Conservation (phyloP, 1,284 basidiomycete genomes). For the Phellopilus nigrolimitatus region DNA sequence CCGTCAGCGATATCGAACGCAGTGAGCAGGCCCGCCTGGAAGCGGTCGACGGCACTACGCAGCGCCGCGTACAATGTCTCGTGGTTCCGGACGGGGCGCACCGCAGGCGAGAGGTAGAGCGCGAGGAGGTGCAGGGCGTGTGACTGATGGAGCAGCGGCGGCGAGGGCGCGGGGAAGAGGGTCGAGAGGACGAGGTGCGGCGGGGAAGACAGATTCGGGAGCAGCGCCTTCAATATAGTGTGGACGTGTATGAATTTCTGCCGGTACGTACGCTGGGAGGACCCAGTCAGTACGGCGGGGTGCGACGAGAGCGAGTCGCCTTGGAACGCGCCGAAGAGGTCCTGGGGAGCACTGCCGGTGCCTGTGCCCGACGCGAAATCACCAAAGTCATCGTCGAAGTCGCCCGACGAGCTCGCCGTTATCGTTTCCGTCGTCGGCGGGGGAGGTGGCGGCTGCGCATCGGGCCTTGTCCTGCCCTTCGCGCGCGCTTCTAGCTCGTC, state of each 20-base stretch:
- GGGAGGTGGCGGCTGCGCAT: slow-evolving; percentile 2
- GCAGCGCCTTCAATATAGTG: slow-evolving; percentile 53
- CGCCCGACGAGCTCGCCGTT: slow-evolving; percentile 33
- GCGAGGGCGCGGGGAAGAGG: slow-evolving; percentile 42
- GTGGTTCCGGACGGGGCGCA: slow-evolving; percentile 25
- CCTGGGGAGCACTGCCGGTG: slow-evolving; percentile 30
- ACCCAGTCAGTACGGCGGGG: slow-evolving; percentile 10
- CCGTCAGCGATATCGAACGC: slow-evolving; percentile 72
- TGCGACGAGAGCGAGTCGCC: slow-evolving; percentile 29
- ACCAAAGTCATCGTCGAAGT: slow-evolving; percentile 82
- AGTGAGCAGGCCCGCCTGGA: slow-evolving; percentile 62
- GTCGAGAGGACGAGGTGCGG: slow-evolving; percentile 54
- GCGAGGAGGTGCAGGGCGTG: slow-evolving; percentile 64
- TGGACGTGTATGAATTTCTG: slow-evolving; percentile 65
- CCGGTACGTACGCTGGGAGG: slow-evolving; percentile 33
- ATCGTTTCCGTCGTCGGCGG: too few relatives aligned
- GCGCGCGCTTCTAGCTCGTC: slow-evolving; percentile 52
- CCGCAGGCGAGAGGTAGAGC: slow-evolving; percentile 59
- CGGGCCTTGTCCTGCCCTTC: slow-evolving; percentile 23
- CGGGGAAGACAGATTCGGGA: slow-evolving; percentile 43
- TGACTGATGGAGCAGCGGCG: slow-evolving; percentile 48
- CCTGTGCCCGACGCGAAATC: slow-evolving; percentile 61
- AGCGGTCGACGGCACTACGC: slow-evolving; percentile 79
- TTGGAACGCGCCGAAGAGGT: slow-evolving; percentile 56
- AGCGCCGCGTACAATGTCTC: slow-evolving; percentile 46